Base-by-base conservation (phyloP, 805 yeast species). In the Barnettozyma vustinii region DNA sequence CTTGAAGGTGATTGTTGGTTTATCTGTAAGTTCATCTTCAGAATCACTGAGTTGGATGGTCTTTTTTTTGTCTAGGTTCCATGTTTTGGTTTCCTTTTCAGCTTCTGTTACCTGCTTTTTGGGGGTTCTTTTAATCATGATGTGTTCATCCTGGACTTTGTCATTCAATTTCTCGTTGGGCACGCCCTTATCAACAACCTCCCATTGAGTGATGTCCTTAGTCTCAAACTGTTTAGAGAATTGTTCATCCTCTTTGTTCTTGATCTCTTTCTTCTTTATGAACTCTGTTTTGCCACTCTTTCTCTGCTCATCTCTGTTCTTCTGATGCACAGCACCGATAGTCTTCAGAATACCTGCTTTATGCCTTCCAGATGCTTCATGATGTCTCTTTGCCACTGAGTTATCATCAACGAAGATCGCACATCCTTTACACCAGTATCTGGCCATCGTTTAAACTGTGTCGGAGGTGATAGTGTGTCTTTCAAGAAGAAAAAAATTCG, bases 31-130 rank as follows among this genome's bases (percentile, higher is more conserved):
- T 13, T 42, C 44, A 18, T 49, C 46, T 8, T 55, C 56, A 16
- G 54, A 56, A 21, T 57, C 61, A 47, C 55, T 51, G 1, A 51
- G 40, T 9, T 52, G 52, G 2, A 51, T 40, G 15, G 49, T 23
- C 25, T 55, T 60, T 44, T 57, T 57, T 4, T 21, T 42, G 16
- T 33, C 40, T 7, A 66, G 15, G 16, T 62, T 53, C 72, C 71
- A 68, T 8, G 48, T 50, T 23, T 52, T 60, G 1, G 54, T 43
- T 33, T 67, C 71, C 9, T 42, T 13, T 15, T 62, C 57, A 12
- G 47, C 45, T 21, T 42, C 43, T 20, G 46, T 27, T 4, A 32
- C 26, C 21, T 25, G 40, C 33, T 18, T 41, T 27, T 37, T 40
- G 20, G 45, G 49, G 3, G 49, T 41, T 36, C 33, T 40, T 25